These are phyloP conservation scores for Astraeus odoratus DNA, from an alignment of 768 basidiomycete genomes.

Conservation along the genomic window DNA sequence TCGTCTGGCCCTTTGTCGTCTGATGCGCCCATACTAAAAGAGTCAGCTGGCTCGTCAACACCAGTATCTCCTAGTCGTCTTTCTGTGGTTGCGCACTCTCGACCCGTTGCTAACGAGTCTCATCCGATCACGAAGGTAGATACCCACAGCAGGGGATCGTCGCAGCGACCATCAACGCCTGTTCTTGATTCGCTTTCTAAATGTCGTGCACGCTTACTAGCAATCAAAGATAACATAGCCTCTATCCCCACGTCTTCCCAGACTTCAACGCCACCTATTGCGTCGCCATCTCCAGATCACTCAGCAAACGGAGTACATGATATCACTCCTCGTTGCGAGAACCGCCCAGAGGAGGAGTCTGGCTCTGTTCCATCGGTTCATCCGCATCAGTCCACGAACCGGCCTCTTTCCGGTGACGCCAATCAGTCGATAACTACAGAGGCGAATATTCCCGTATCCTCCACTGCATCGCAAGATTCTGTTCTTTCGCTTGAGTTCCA, in stretches of 20 bases:
- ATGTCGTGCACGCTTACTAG: not conserved
- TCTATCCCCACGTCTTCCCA: not conserved
- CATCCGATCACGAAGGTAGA: too few relatives aligned
- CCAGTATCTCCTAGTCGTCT: too few relatives aligned
- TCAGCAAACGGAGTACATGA: not conserved
- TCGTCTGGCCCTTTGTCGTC: too few relatives aligned
- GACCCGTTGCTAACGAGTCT: too few relatives aligned
- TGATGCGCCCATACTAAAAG: too few relatives aligned
- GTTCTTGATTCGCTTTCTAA: too few relatives aligned
- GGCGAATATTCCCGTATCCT: not conserved
- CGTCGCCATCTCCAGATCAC: not conserved
- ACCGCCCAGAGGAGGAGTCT: not conserved
- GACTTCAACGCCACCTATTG: not conserved
- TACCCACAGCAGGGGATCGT: too few relatives aligned
- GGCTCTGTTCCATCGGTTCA: not conserved
- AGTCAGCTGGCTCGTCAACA: too few relatives aligned
- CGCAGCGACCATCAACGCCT: too few relatives aligned
- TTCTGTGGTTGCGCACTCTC: too few relatives aligned
- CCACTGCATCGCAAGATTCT: not conserved
- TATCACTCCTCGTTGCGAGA: not conserved
- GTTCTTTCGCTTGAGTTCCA: slow-evolving; percentile 9
- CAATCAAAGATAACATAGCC: not conserved
- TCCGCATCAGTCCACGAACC: not conserved
- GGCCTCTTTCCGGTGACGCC: not conserved
- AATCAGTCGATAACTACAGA: not conserved